Evolutionary conservation across 768 basidiomycete genomes (phyloP), one percentile per base, ranked within the genome.

Genomic region (Phylloporus scabripes): DNA sequence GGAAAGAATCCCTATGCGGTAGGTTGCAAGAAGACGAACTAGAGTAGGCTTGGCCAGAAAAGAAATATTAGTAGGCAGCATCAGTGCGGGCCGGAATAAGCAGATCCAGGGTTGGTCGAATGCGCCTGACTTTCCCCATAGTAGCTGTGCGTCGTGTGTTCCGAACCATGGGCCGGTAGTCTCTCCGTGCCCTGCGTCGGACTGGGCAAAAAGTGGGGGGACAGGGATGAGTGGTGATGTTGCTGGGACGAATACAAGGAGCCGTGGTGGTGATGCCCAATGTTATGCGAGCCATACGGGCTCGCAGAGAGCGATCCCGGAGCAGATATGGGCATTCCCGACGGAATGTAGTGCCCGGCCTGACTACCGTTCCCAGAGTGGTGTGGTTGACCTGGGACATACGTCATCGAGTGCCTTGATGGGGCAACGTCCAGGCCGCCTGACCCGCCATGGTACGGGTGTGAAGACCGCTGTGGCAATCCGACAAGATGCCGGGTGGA

Each of bases 241-340:
- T 60, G 65, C 38, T 65, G 65, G 4, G 65, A 65, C 20, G 67
- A 56, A 51, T 66, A 66, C 37, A 66, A 32, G 46, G 64, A 66
- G 33, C 54, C 59, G 15, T 59, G 61, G 44, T 64, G 63, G 17
- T 60, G 65, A 45, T 60, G 65, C 21, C 59, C 51, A 9, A 67
- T 45, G 31, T 34, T 61, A 52, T 67, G 65, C 17, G 65, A 65
- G 15, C 48, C 55, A 24, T 57, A 67, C 14, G 61, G 60, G 38
- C 74, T 73, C 47, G 64, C 66, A 26, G 77, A 69, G 55, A 80
- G 63, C 43, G 79, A 71, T 18, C 78, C 69, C 0, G 78, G 73
- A 5, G 79, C 76, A 17, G 79, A 76, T 57, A 81, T 69, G 8
- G 81, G 78, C 18, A 79, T 70, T 3, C 67, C 65, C 29, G 65